phyloP scores from a whole-genome alignment of 2,329 filamentous ascomycete genomes.

The Pestalotiopsis sp. region DNA sequence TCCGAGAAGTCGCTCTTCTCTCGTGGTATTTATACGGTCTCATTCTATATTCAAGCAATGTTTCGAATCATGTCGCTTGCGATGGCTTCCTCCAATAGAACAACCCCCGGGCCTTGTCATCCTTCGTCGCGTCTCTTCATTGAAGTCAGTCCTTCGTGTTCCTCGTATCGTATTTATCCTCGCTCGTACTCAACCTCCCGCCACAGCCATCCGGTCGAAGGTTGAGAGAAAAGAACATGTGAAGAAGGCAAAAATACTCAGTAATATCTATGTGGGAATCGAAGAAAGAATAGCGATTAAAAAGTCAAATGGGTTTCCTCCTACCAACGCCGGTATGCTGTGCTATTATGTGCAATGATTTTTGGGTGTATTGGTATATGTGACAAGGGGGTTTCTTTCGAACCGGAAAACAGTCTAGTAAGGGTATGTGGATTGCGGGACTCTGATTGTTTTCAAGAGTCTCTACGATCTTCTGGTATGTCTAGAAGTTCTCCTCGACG shows the following conservation, averaged over 20 bases:
- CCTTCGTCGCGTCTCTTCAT: too few species aligned
- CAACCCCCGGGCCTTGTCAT: too few species aligned
- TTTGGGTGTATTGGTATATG: neutral
- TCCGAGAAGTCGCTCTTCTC: too few species aligned
- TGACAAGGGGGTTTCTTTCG: neutral
- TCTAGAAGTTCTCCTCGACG: conserved; percentile 25
- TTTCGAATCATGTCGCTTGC: neutral
- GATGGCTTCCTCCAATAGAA: neutral
- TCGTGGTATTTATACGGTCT: neutral
- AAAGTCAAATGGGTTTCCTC: neutral
- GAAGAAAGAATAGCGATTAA: neutral
- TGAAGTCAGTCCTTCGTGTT: neutral
- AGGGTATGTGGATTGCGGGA: neutral
- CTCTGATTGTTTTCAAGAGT: neutral
- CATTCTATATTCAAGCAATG: conserved; percentile 1
- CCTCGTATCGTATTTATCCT: neutral
- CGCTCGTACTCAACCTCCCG: neutral
- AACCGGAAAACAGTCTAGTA: neutral
- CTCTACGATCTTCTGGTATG: conserved; percentile 16
- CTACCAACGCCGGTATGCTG: conserved; percentile 2
- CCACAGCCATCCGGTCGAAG: neutral
- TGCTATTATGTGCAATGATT: neutral
- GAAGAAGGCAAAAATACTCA: neutral
- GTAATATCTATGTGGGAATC: conserved; percentile 1
- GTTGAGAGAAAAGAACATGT: neutral